Conservation (phyloP, 148 eudicot species). For the Rhododendron kiyosumense region DNA sequence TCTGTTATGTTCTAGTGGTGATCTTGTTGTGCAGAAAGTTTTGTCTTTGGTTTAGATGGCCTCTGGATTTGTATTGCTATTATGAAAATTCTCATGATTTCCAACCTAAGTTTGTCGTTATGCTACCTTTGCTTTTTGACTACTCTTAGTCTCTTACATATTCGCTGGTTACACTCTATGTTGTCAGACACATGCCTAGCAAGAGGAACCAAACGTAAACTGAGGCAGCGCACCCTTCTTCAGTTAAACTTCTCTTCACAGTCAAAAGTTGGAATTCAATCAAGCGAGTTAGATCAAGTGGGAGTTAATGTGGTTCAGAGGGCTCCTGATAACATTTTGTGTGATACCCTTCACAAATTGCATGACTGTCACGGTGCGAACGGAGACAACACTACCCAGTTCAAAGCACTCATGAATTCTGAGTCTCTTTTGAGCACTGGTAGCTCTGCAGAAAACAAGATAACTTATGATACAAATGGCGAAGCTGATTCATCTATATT, state of each 20-base stretch:
- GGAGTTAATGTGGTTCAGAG: constrained; percentile 18
- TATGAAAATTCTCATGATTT: not conserved
- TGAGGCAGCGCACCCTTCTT: constrained; percentile 11
- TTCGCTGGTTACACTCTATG: constrained; percentile 4
- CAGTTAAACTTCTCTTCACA: not conserved
- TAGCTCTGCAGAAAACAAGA: not conserved
- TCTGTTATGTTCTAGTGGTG: not conserved
- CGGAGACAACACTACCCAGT: not conserved
- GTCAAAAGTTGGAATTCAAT: constrained; percentile 2
- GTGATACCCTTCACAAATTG: constrained; percentile 11
- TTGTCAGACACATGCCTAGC: constrained; percentile 69
- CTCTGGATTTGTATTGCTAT: not conserved
- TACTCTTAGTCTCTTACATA: not conserved
- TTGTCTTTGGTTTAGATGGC: not conserved
- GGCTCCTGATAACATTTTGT: constrained; percentile 15
- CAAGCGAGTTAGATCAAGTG: constrained; percentile 16
- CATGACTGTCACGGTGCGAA: constrained; percentile 17
- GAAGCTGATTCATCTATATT: not conserved
- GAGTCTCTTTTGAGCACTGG: not conserved
- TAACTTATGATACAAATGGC: not conserved
- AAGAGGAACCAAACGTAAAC: constrained; percentile 72
- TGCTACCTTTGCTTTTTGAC: not conserved
- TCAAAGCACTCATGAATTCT: not conserved
- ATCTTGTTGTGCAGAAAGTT: not conserved
- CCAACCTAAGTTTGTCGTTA: not conserved